These are phyloP conservation scores for Candida ovalis DNA, from an alignment of 805 yeast genomes.

Conservation along the genomic window DNA sequence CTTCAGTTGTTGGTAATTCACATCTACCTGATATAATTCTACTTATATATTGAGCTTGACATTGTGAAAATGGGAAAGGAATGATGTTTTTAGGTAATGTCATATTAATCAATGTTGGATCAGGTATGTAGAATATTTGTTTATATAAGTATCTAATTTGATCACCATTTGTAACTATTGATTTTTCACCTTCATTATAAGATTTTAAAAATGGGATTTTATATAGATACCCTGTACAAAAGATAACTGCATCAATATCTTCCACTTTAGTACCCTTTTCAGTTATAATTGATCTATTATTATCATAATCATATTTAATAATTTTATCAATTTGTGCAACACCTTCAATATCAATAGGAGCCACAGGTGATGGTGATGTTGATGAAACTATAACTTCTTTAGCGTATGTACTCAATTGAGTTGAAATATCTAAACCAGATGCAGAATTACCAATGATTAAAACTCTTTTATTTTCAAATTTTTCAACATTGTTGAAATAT, in stretches of 20 bases:
- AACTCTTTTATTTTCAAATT: slow-evolving; percentile 35
- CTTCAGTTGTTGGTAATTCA: slow-evolving; percentile 35
- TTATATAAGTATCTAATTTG: slow-evolving; percentile 39
- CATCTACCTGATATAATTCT: slow-evolving; percentile 40
- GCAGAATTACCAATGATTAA: slow-evolving; percentile 48
- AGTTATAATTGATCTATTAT: slow-evolving; percentile 37
- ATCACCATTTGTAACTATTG: slow-evolving; percentile 32
- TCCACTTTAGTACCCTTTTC: slow-evolving; percentile 43
- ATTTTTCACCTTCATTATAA: slow-evolving; percentile 27
- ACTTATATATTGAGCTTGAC: slow-evolving; percentile 43
- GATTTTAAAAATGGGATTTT: slow-evolving; percentile 57
- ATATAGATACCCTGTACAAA: slow-evolving; percentile 74
- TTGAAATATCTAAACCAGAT: slow-evolving; percentile 61
- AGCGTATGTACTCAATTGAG: slow-evolving; percentile 30
- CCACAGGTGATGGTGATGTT: slow-evolving; percentile 27
- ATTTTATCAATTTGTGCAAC: slow-evolving; percentile 26
- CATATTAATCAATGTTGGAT: slow-evolving; percentile 40
- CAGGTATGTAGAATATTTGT: slow-evolving; percentile 43
- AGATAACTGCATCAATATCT: slow-evolving; percentile 55
- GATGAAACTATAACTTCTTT: slow-evolving; percentile 29
- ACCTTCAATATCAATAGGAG: slow-evolving; percentile 23
- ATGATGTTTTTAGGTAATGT: slow-evolving; percentile 44
- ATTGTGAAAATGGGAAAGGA: slow-evolving; percentile 49
- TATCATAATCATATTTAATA: slow-evolving; percentile 22
- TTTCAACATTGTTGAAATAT: slow-evolving; percentile 33